Base-by-base conservation (phyloP, 768 basidiomycete species). In the Mrakia gelida region DNA sequence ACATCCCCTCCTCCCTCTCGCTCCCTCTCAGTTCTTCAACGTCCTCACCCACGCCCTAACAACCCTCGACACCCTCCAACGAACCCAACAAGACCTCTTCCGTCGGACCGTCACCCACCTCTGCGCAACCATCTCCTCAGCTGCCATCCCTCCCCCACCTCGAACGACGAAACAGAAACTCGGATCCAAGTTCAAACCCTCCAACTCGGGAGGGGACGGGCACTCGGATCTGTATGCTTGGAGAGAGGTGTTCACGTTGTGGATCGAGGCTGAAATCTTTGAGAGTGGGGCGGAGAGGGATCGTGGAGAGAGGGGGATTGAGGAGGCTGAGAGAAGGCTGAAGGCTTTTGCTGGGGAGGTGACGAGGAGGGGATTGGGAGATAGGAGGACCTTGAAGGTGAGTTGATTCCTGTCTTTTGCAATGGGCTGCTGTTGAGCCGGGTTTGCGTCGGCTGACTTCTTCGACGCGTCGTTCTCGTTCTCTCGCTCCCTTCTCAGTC, bases 241-340 rank as follows among this genome's bases (percentile, higher is more conserved):
- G 95, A 86, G 95, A 32, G 90, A 93, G 84, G 91, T 97, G 41
- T 96, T 98, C 82, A 90, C 90, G 77, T 84, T 95, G 3, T 97
- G 96, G 84, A 87, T 91, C 70, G 94, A 96, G 81, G 86, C 89
- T 0, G 91, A 95, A 81, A 89, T 97, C 1, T 97, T 96, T 81
- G 94, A 95, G 83, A 89, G 88, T 52, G 83, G 89, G 16, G 83
- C 86, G 21, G 94, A 95, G 83, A 82, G 87, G 1, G 86, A 87
- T 68, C 84, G 90, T 6, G 92, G 94, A 81, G 86, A 90, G 45
- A 86, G 87, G 26, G 84, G 90, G 6, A 89, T 85, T n/a, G 85
- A 92, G 75, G 92, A 94, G 75, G 87, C 89, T 11, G 92, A 94
- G 83, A 84, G 83, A 52, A 87, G 91, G 28, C 84, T 95, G 77